Percentiles rank a stretch among this genome's conserved stretches.
Conservation (phyloP, 108 stramenopile species). For the Nannochloropsis granulata region DNA sequence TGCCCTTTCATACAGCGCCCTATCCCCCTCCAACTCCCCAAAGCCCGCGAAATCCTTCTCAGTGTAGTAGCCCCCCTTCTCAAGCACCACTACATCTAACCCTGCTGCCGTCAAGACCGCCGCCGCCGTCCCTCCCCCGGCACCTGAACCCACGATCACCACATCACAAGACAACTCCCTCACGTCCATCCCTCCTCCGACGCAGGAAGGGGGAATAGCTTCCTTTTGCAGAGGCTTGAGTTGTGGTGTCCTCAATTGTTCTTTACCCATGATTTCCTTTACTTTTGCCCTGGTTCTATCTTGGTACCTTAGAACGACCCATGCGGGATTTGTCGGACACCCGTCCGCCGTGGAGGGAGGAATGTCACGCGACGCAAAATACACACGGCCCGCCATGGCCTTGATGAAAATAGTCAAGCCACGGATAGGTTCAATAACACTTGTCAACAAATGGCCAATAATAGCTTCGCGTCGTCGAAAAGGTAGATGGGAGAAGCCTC, state of each 20-base stretch:
- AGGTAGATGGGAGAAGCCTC: background rate
- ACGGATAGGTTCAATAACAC: background rate
- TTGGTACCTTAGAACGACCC: background rate
- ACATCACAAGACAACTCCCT: conserved; percentile 21
- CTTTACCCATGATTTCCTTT: background rate
- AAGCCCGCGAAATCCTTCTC: conserved; percentile 22
- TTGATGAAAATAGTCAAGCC: background rate
- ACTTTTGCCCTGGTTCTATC: background rate
- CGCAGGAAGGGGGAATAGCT: background rate
- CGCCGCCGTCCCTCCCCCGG: conserved; percentile 41
- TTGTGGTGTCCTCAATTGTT: background rate
- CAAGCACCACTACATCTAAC: conserved; percentile 41
- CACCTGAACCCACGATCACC: conserved; percentile 45
- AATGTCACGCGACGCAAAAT: background rate
- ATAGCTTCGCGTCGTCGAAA: background rate
- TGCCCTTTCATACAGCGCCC: conserved; percentile 30
- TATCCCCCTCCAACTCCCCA: conserved; percentile 34
- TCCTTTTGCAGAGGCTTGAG: background rate
- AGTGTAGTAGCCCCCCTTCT: conserved; percentile 39
- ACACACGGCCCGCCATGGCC: background rate
- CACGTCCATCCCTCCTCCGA: background rate
- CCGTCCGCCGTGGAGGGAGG: background rate
- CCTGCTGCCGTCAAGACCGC: conserved; percentile 27
- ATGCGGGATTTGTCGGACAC: background rate
- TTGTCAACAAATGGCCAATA: background rate